Evolutionary conservation across 2,329 filamentous ascomycete species (phyloP).

Genomic region (Ophiostoma sp.): DNA sequence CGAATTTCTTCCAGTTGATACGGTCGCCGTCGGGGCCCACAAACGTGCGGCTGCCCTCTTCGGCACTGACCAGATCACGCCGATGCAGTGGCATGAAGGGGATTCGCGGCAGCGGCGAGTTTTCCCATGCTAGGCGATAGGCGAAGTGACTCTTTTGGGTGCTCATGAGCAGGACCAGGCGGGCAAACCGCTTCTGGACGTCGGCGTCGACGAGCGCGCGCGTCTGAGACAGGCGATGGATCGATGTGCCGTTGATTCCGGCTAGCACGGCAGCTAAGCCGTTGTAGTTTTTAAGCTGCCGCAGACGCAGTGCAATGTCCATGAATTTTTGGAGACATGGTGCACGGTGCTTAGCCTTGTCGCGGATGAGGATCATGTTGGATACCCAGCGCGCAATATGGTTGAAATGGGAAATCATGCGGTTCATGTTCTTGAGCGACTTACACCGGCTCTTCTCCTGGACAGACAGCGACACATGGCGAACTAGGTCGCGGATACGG

Average conservation of each 20-base stretch:
- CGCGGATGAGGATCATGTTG: slow-evolving; percentile 78
- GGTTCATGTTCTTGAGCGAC: slow-evolving; percentile 78
- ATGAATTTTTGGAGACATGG: slow-evolving; percentile 94
- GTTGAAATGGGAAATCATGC: slow-evolving; percentile 91
- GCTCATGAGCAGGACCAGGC: slow-evolving; percentile 86
- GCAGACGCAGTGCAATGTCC: slow-evolving; percentile 76
- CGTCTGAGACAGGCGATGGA: slow-evolving; percentile 78
- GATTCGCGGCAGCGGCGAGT: slow-evolving; percentile 81
- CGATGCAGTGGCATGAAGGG: slow-evolving; percentile 88
- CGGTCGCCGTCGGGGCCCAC: slow-evolving; percentile 65
- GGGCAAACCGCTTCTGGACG: slow-evolving; percentile 76
- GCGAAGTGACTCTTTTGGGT: slow-evolving; percentile 88
- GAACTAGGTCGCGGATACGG: slow-evolving; percentile 83
- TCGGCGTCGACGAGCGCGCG: slow-evolving; percentile 65
- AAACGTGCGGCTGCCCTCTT: slow-evolving; percentile 88
- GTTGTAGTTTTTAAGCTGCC: slow-evolving; percentile 95
- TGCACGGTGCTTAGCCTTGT: slow-evolving; percentile 93
- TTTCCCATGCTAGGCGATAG: slow-evolving; percentile 97
- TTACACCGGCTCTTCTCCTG: slow-evolving; percentile 69
- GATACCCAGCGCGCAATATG: slow-evolving; percentile 77
- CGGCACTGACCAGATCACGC: slow-evolving; percentile 83
- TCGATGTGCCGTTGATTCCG: slow-evolving; percentile 80
- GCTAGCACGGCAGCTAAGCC: slow-evolving; percentile 89
- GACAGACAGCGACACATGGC: slow-evolving; percentile 73
- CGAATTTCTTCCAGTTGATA: slow-evolving; percentile 98